Evolutionary conservation across 129 eudicot species (phyloP).

Genomic region (Saussurea involucrata): DNA sequence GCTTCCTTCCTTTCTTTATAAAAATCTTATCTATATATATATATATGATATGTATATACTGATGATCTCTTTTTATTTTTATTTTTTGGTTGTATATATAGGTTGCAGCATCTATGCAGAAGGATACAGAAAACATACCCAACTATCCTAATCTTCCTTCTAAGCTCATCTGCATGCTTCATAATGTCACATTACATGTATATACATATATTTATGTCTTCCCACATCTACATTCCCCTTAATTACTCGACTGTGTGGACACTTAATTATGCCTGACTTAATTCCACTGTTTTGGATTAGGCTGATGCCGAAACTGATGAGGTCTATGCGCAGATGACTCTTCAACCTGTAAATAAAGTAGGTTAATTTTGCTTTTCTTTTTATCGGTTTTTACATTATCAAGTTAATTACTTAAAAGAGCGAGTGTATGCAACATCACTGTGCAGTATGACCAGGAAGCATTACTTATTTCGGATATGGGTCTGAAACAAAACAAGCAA

Average conservation of each 20-base stretch:
- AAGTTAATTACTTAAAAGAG: conserved; percentile 5
- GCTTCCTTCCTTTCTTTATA: conserved; percentile 1
- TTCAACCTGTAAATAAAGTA: conserved; percentile 91
- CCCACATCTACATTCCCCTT: background rate
- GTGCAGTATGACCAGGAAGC: conserved; percentile 89
- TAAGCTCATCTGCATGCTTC: conserved; percentile 94
- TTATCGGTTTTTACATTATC: background rate
- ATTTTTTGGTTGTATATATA: conserved; percentile 7
- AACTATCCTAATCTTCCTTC: conserved; percentile 96
- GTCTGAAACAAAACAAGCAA: conserved; percentile 84
- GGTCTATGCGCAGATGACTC: conserved; percentile 99
- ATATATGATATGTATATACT: background rate
- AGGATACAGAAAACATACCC: conserved; percentile 74
- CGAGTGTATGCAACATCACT: background rate
- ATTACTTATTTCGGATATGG: conserved; percentile 80
- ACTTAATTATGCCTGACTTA: too few species aligned
- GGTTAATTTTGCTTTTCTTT: background rate
- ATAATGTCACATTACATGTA: conserved; percentile 89
- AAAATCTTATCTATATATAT: background rate
- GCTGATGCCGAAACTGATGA: conserved; percentile 97
- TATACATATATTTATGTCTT: background rate
- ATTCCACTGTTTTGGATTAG: conserved; percentile 32
- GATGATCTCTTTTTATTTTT: background rate
- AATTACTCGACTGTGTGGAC: background rate
- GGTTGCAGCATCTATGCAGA: conserved; percentile 98